Evolutionary conservation across 257 asterid species (phyloP).

Genomic region (Marsdenia floribunda): DNA sequence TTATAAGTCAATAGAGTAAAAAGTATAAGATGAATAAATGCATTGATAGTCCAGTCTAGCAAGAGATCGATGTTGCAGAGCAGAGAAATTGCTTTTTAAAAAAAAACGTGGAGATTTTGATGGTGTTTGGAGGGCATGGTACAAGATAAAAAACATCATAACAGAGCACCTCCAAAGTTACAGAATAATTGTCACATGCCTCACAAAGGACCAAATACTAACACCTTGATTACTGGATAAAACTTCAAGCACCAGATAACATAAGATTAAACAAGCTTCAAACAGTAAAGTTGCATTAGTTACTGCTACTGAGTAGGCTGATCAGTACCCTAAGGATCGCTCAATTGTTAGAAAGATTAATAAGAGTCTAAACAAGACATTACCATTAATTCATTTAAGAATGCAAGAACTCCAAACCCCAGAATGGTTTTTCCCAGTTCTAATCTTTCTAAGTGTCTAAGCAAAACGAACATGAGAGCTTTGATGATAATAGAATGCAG

Average conservation of each 20-base stretch:
- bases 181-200: neutral
- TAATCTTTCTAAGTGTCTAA: neutral
- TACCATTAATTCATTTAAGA: neutral
- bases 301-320: neutral
- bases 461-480: neutral
- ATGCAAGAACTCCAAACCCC: neutral
- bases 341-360: neutral
- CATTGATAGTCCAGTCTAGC: neutral
- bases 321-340: neutral
- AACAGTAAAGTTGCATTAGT: neutral
- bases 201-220: neutral
- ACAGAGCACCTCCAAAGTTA: neutral
- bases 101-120: neutral
- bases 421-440: neutral
- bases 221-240: neutral
- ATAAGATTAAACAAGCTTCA: neutral
- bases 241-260: neutral
- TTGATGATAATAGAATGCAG: neutral
- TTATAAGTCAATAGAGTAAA: neutral
- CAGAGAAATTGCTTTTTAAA: neutral
- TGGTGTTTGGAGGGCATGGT: neutral
- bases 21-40: neutral
- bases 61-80: neutral
- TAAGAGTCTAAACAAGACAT: neutral
- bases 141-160: neutral